Base-by-base conservation (phyloP, 2,329 filamentous ascomycete species). In the Ophiostoma pallidulum region DNA sequence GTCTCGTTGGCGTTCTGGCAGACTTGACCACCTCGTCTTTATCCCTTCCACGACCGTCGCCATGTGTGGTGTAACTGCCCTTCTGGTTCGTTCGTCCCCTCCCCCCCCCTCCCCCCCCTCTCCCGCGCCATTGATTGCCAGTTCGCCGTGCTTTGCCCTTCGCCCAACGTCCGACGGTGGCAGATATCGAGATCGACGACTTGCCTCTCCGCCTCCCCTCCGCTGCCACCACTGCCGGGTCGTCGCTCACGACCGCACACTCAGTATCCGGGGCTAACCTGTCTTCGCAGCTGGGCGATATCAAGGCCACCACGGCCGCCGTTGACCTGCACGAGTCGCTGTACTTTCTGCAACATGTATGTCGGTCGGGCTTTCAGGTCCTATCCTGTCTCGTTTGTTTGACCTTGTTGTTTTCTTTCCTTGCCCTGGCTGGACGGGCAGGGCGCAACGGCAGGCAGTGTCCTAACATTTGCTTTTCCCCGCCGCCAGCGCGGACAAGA, bases 401-500 rank as follows among this genome's bases (percentile, higher is more conserved):
- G 18, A 8, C 18, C 14, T 16, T 12, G 3, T 14, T 22, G 19
- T 7, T 24, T 29, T 33, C 13, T 16, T 18, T 22, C 13, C 37
- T n/a, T n/a, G n/a, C n/a, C n/a, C n/a, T n/a, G n/a, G n/a, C n/a
- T n/a, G n/a, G 35, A 18, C 35, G 19, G n/a, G 28, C 29, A 14
- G 20, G 31, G 47, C 28, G 18, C 20, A 20, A 13, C 7, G 8
- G n/a, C n/a, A n/a, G n/a, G n/a, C n/a, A n/a, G n/a, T n/a, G n/a
- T n/a, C n/a, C n/a, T n/a, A n/a, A n/a, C n/a, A n/a, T n/a, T n/a
- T n/a, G n/a, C n/a, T n/a, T n/a, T n/a, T n/a, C n/a, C n/a, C n/a
- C n/a, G n/a, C n/a, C n/a, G 16, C 28, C 35, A 54, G 53, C 77
- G 86, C 59, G 86, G 87, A 45, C 88, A 94, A 64, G 89, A 95